Evolutionary conservation across 2,329 filamentous ascomycete species (phyloP).

Genomic region (Trichoderma pleuroti): DNA sequence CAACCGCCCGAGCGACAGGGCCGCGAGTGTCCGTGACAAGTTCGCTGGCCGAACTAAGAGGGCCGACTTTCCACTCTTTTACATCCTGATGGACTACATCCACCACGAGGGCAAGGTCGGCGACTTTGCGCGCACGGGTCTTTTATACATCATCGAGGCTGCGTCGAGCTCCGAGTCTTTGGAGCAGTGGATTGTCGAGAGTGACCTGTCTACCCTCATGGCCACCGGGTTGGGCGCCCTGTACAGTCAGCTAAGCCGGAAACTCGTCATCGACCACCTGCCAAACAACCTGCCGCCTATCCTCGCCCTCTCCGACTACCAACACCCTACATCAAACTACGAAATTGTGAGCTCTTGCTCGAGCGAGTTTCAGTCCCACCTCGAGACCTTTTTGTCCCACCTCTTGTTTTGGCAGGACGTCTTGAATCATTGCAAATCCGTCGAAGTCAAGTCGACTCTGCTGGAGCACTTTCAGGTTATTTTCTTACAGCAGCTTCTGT

Average conservation of each 20-base stretch:
- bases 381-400: conserved; percentile 92
- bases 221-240: conserved; percentile 85
- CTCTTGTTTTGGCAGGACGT: conserved; percentile 98
- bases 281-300: conserved; percentile 74
- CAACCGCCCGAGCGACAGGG: conserved; percentile 42
- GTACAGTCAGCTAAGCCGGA: conserved; percentile 65
- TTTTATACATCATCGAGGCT: conserved; percentile 94
- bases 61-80: conserved; percentile 93
- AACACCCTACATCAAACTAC: conserved; percentile 65
- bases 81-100: conserved; percentile 92
- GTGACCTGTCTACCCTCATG: conserved; percentile 94
- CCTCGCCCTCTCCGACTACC: conserved; percentile 84
- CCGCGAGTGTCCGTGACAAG: conserved; percentile 58
- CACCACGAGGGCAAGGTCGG: conserved; percentile 92
- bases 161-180: conserved; percentile 77
- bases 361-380: conserved; percentile 74
- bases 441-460: conserved; percentile 87
- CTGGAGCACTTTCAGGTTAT: conserved; percentile 97
- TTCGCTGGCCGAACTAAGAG: conserved; percentile 84
- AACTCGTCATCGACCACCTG: conserved; percentile 77
- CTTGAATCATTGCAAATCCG: conserved; percentile 87
- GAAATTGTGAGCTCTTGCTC: conserved; percentile 73
- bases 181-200: conserved; percentile 96
- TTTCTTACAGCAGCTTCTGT: conserved; percentile 92
- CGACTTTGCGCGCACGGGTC: conserved; percentile 89